A percentile compares a stretch with the other conserved stretches of the same genome.
These are phyloP conservation scores for Leccinum imitatum DNA, from an alignment of 768 basidiomycete genomes.

Conservation along the genomic window DNA sequence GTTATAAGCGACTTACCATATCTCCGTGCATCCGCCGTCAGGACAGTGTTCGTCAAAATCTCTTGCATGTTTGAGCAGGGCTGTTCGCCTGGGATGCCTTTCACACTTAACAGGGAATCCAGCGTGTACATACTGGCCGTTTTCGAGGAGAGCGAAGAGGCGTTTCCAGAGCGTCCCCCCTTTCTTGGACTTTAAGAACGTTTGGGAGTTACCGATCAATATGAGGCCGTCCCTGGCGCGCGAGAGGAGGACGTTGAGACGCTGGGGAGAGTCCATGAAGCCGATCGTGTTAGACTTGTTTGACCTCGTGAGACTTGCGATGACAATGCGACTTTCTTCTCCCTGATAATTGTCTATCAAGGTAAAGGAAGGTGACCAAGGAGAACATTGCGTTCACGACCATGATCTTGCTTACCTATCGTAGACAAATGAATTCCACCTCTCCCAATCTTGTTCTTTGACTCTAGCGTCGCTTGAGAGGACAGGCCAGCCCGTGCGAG, in stretches of 20 bases:
- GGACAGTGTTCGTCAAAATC: conserved; percentile 57
- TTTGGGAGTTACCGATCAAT: conserved; percentile 61
- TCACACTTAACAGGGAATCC: conserved; percentile 57
- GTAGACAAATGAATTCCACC: conserved; percentile 51
- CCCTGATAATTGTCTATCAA: conserved; percentile 69
- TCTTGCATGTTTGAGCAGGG: conserved; percentile 38
- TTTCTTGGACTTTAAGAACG: conserved; percentile 41
- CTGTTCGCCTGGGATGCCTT: conserved; percentile 44
- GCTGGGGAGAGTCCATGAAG: conserved; percentile 66
- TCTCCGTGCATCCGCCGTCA: conserved; percentile 59
- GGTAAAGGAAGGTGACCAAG: neutral
- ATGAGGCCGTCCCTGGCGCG: conserved; percentile 62
- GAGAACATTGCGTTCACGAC: neutral
- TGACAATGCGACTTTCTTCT: conserved; percentile 67
- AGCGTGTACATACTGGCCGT: conserved; percentile 8
- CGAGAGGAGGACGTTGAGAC: conserved; percentile 69
- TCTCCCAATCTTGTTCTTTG: conserved; percentile 37
- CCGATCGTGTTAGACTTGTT: conserved; percentile 57
- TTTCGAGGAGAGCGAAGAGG: conserved; percentile 12
- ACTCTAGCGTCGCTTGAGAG: conserved; percentile 13
- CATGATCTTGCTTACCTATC: conserved; percentile 44
- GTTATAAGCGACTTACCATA: conserved; percentile 45
- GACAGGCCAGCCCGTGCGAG: conserved; percentile 56
- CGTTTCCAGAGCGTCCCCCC: conserved; percentile 18
- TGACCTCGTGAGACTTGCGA: conserved; percentile 58